Evolutionary conservation across 805 yeast species (phyloP).

Genomic region (Suhomyces sp.): DNA sequence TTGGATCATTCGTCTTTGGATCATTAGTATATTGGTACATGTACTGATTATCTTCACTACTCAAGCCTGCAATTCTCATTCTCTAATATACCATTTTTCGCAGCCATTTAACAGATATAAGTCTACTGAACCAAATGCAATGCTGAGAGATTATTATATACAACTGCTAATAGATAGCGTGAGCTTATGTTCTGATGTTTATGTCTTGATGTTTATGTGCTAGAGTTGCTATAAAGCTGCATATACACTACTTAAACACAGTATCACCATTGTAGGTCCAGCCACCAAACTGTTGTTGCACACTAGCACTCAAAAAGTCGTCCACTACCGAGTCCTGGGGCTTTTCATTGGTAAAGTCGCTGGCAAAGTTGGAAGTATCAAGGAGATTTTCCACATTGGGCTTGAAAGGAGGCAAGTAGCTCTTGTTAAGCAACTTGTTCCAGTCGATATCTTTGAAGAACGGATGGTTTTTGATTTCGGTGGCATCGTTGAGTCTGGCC

Average conservation of each 20-base stretch:
- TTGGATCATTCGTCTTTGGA: no score
- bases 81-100: no score
- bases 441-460: slow-evolving; percentile 90
- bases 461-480: slow-evolving; percentile 76
- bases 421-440: slow-evolving; percentile 76
- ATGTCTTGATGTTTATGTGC: no score
- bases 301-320: slow-evolving; percentile 85
- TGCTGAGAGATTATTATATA: no score
- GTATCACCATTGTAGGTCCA: slow-evolving; percentile 89
- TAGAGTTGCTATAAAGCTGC: no score
- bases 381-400: slow-evolving; percentile 83
- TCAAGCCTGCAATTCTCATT: no score
- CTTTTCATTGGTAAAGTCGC: slow-evolving; percentile 85
- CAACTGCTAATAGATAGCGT: no score
- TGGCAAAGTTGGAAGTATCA: slow-evolving; percentile 92
- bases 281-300: slow-evolving; percentile 97
- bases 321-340: slow-evolving; percentile 96
- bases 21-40: no score
- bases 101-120: no score
- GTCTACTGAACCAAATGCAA: no score
- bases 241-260: slow-evolving; percentile 8
- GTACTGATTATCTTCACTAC: no score
- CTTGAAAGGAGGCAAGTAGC: slow-evolving; percentile 92
- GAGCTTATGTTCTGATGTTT: no score
- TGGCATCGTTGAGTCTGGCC: slow-evolving; percentile 76